Conservation (phyloP, 2,329 filamentous ascomycete genomes). For the Trichoderma hamatum region DNA sequence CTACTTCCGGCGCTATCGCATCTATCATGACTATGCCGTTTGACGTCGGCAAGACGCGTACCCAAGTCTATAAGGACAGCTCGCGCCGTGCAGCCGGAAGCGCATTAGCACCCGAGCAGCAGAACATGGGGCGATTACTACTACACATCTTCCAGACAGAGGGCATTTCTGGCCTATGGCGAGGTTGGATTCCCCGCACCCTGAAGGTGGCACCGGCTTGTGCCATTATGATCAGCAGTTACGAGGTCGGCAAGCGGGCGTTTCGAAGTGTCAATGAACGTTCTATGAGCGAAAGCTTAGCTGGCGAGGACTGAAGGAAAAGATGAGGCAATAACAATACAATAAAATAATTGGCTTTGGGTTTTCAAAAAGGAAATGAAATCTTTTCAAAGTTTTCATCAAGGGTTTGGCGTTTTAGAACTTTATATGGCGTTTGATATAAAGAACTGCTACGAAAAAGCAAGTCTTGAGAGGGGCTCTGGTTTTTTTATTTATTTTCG, state of each 20-base stretch:
- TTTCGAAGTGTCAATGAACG: slow-evolving; percentile 74
- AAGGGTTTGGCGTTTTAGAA: background rate
- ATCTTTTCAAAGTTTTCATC: background rate
- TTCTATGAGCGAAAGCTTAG: slow-evolving; percentile 14
- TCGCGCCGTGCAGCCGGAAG: slow-evolving; percentile 38
- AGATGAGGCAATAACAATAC: background rate
- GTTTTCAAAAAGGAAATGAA: background rate
- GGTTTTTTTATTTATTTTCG: too few species aligned
- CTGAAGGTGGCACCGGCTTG: slow-evolving; percentile 95
- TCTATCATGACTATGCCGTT: slow-evolving; percentile 92
- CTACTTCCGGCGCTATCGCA: slow-evolving; percentile 78
- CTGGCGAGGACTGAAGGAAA: background rate
- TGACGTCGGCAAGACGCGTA: slow-evolving; percentile 94
- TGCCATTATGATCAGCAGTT: slow-evolving; percentile 98
- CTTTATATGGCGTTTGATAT: slow-evolving; percentile 25
- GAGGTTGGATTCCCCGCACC: slow-evolving; percentile 86
- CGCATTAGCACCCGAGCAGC: slow-evolving; percentile 66
- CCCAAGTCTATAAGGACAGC: slow-evolving; percentile 75
- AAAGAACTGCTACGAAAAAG: background rate
- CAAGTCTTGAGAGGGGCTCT: background rate
- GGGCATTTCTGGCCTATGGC: slow-evolving; percentile 80
- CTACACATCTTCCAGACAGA: slow-evolving; percentile 89
- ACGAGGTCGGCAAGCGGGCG: slow-evolving; percentile 91
- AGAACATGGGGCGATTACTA: slow-evolving; percentile 80
- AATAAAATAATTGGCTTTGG: background rate